These are phyloP conservation scores for Daldinia sp. DNA, from an alignment of 2,329 filamentous ascomycete genomes.

Conservation along the genomic window DNA sequence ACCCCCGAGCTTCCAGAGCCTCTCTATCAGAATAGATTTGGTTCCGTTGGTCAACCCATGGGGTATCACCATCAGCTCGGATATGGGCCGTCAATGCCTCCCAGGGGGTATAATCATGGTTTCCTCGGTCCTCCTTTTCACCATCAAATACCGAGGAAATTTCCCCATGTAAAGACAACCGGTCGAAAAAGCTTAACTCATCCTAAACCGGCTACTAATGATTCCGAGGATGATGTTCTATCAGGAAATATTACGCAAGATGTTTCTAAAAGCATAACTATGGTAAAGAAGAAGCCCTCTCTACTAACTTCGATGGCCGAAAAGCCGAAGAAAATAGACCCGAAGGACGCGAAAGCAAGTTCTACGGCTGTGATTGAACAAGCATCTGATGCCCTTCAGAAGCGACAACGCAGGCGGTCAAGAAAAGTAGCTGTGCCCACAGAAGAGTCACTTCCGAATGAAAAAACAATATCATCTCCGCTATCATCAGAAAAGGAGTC, in stretches of 20 bases:
- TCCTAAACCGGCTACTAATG: slow-evolving; percentile 12
- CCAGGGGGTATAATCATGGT: slow-evolving; percentile 11
- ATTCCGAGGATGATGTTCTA: slow-evolving; percentile 42
- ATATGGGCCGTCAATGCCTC: slow-evolving; percentile 21
- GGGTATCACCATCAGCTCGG: slow-evolving; percentile 22
- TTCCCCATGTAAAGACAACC: slow-evolving; percentile 33
- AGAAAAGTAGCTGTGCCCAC: slow-evolving; percentile 11
- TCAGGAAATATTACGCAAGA: slow-evolving; percentile 25
- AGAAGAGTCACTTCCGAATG: background rate
- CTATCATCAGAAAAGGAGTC: background rate
- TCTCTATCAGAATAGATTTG: slow-evolving; percentile 45
- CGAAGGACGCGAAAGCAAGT: background rate
- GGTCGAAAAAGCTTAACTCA: slow-evolving; percentile 11
- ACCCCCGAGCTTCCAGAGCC: slow-evolving; percentile 36
- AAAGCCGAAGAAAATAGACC: background rate
- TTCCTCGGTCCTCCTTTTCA: slow-evolving; percentile 11
- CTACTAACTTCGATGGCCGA: background rate
- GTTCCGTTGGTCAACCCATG: slow-evolving; percentile 36
- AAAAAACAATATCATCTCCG: background rate
- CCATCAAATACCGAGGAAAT: slow-evolving; percentile 22
- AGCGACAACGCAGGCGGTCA: slow-evolving; percentile 9
- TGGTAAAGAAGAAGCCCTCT: slow-evolving; percentile 11
- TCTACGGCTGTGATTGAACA: background rate
- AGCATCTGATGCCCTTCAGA: background rate
- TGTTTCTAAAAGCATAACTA: background rate